Conservation (phyloP, 164 flowering plant species). For the Pachysandra terminalis region DNA sequence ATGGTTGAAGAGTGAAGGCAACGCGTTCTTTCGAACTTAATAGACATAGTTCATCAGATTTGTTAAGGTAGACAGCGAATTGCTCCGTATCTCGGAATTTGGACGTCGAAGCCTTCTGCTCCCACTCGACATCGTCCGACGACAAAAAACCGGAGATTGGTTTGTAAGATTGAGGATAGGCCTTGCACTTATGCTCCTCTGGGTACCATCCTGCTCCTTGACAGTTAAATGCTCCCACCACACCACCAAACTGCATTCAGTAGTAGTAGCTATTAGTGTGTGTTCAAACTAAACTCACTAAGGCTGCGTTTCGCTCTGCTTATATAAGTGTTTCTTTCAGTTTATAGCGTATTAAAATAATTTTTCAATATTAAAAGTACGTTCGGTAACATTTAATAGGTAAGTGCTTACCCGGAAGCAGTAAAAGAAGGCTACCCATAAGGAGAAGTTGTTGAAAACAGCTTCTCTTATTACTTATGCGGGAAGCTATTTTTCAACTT, state of each 20-base stretch:
- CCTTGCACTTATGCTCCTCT: constrained; percentile 9
- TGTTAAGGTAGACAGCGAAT: constrained; percentile 4
- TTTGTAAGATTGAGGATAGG: constrained; percentile 8
- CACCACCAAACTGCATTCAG: neutral
- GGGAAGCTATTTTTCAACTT: no score
- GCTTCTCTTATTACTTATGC: no score
- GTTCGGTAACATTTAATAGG: no score
- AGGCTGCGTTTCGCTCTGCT: no score
- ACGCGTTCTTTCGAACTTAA: constrained; percentile 5
- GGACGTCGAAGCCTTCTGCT: neutral
- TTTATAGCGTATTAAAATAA: no score
- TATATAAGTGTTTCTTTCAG: no score
- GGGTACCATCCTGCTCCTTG: constrained; percentile 11
- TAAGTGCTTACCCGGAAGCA: no score
- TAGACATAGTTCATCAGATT: neutral
- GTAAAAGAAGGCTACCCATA: no score
- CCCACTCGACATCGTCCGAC: constrained; percentile 8
- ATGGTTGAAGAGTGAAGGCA: constrained; percentile 11
- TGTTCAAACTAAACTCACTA: no score
- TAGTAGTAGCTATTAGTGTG: no score
- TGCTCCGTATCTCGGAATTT: neutral
- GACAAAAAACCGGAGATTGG: constrained; percentile 1
- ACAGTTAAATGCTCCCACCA: neutral
- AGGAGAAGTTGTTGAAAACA: no score
- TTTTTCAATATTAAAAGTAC: no score